Evolutionary conservation across 2,329 filamentous ascomycete species (phyloP), one percentile per base, ranked within the genome.

Genomic region (Exophiala viscosa): DNA sequence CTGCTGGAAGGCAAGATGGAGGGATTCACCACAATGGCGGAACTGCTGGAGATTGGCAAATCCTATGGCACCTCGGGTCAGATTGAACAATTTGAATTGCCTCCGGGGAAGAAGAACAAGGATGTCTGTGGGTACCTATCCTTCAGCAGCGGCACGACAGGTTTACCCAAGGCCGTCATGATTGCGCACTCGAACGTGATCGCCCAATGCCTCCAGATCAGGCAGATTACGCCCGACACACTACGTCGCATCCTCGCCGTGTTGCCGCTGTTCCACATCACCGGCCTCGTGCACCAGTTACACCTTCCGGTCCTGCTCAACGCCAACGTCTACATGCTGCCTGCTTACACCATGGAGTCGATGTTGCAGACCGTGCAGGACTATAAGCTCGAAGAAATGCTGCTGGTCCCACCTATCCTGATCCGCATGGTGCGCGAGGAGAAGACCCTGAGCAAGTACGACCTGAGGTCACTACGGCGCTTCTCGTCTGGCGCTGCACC

Each of bases 291-390:
- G 3, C 81, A 85, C 60, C 73, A 79, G 34, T 74, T 87, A 54
- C 82, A 86, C 62, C 71, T 86, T 0, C 83, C 84, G 0, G 67
- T 86, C 23, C 66, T 82, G 7, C 69, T 85, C 38, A 86, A 87
- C 62, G 81, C 80, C n/a, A 77, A 85, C 60, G 82, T 86, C 28
- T 76, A 82, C 64, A 84, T 87, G 75, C 73, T 86, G 1, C 80
- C 82, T 0, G 66, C 74, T 5, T 88, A 87, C 68, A 82, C 76
- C n/a, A 82, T 85, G 76, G 70, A 76, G 33, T 65, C 67, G 17
- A 81, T 84, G 76, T 76, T 85, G 8, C 61, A 73, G 31, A 72
- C 79, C 0, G 72, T 83, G 11, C 69, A 71, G 36, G 67, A 77
- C 40, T 76, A 82, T 68, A 70, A 76, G 55, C 75, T 84, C 55